Conservation (phyloP, 129 eudicot genomes). For the Saposhnikovia divaricata region DNA sequence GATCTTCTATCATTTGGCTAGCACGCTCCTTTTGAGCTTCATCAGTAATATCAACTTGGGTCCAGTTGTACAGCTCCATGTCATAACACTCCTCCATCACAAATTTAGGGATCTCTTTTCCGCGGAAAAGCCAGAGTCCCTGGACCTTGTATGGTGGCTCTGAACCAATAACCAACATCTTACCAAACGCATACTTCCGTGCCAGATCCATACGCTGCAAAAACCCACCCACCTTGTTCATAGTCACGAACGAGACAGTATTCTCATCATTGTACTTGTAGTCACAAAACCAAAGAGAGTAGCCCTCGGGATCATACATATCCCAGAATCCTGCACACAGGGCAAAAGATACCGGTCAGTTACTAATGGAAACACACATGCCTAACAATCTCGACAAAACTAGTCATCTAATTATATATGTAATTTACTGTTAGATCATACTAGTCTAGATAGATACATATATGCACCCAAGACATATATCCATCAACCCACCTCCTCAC, state of each 20-base stretch:
- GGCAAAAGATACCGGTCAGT: not conserved
- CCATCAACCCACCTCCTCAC: not conserved
- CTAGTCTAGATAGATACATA: not conserved
- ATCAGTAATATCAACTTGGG: constrained; percentile 51
- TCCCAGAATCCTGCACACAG: constrained; percentile 69
- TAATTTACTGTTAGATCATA: not conserved
- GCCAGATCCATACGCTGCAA: constrained; percentile 85
- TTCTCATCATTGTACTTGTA: constrained; percentile 86
- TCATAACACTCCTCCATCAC: constrained; percentile 77
- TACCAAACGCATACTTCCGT: constrained; percentile 79
- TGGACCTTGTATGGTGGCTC: constrained; percentile 71
- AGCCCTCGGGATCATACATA: constrained; percentile 90
- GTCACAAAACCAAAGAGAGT: constrained; percentile 87
- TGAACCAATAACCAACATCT: constrained; percentile 73
- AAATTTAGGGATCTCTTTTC: constrained; percentile 68
- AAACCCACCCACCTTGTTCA: constrained; percentile 86
- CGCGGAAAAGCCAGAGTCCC: constrained; percentile 89
- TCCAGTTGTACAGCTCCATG: constrained; percentile 87
- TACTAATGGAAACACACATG: not conserved
- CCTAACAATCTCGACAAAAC: not conserved
- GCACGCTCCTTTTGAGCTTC: constrained; percentile 83
- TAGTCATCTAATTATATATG: not conserved
- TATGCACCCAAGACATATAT: not conserved
- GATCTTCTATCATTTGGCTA: constrained; percentile 76
- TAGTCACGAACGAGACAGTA: constrained; percentile 68